phyloP scores from a whole-genome alignment of 345 rosid species.

The Reutealis trisperma region DNA sequence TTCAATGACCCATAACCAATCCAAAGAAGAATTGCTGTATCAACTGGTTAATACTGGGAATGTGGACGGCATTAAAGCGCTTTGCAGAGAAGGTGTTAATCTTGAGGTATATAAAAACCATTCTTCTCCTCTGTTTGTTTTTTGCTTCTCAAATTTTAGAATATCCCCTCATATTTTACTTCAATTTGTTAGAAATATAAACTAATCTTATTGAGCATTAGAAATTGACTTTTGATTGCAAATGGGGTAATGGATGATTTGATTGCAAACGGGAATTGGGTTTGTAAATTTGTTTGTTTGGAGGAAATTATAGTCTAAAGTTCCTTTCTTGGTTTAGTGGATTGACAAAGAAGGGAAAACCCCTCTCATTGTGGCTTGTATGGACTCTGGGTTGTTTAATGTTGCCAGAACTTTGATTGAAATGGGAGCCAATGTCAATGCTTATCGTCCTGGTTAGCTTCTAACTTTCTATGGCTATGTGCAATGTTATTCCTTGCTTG shows the following conservation, averaged over 20 bases:
- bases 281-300: background rate
- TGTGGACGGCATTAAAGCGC: slow-evolving; percentile 36
- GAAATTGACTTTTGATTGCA: no score
- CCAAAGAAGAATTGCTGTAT: slow-evolving; percentile 42
- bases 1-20: slow-evolving; percentile 32
- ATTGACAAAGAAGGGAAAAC: slow-evolving; percentile 52
- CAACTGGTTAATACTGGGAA: slow-evolving; percentile 36
- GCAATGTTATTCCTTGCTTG: background rate
- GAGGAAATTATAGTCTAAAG: slow-evolving; percentile 1
- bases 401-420: slow-evolving; percentile 33
- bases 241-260: background rate
- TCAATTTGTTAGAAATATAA: no score
- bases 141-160: no score
- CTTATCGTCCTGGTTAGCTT: slow-evolving; percentile 77
- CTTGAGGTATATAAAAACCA: slow-evolving; percentile 38
- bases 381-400: slow-evolving; percentile 24
- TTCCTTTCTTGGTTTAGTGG: slow-evolving; percentile 33
- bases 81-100: slow-evolving; percentile 37
- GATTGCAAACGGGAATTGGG: background rate
- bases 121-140: background rate
- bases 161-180: no score
- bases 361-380: slow-evolving; percentile 46
- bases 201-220: no score
- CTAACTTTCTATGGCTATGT: background rate
- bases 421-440: slow-evolving; percentile 64